Base-by-base conservation (phyloP, 225 moss, liverwort and hornwort species). In the Polytrichum commune region DNA sequence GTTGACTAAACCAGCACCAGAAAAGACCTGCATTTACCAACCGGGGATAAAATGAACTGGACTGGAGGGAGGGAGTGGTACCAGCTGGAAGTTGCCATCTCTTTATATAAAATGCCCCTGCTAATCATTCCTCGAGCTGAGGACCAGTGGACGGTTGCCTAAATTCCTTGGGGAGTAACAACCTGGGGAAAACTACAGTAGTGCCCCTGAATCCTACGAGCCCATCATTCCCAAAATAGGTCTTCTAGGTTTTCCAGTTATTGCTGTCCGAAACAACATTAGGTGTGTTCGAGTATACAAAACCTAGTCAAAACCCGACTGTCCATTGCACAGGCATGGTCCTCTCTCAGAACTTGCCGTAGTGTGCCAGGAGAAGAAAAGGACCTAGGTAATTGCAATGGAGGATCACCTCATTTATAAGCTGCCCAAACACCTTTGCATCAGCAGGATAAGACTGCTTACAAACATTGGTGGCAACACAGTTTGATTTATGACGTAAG, bases 401-500 rank as follows among this genome's bases (percentile, higher is more conserved):
- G 54, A 24, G 54, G 18, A 54, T 54, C 1, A 23, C 24, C 54
- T 7, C 16, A 69, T 16, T 30, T 29, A 29, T 32, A 58, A 10
- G 27, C 55, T 30, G 64, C 67, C 68, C 69, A 28, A 38, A 55
- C 25, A 57, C n/a, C 77, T 61, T 64, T 0, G 10, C n/a, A 65
- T 75, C 70, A 63, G 22, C 71, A 67, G 27, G 13, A 62, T 19
- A 53, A 2, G 33, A 28, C 76, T 65, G 61, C 72, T 71, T 64
- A 72, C 72, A 58, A 74, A 75, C 25, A 33, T 68, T 53, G 46
- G 26, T 9, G 1, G 29, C 73, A 70, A 73, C 65, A 74, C 20
- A 27, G 58, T 71, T 80, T 62, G 22, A 65, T 27, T 53, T 69
- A 33, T 64, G 60, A 77, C 77, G 71, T 32, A 64, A 62, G 66